These are phyloP conservation scores for Dillenia turbinata DNA, from an alignment of 164 flowering plant species.

Conservation along the genomic window DNA sequence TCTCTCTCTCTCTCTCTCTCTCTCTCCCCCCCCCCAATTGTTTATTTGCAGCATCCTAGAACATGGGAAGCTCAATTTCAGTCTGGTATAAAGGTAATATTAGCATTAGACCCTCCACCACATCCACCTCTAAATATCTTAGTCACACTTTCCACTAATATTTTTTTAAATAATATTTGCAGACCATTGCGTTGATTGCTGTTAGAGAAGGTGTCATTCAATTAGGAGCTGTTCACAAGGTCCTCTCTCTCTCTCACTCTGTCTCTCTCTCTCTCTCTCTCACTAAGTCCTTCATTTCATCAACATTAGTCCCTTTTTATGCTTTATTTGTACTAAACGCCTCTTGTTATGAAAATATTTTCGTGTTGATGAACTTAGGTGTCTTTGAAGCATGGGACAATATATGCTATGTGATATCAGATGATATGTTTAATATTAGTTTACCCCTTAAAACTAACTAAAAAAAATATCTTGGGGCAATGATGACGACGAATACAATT, in stretches of 20 bases:
- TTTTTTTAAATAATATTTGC: conserved; percentile 18
- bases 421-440: no score
- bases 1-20: background rate
- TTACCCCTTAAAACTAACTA: no score
- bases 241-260: conserved; percentile 22
- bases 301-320: background rate
- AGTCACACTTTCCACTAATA: background rate
- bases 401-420: no score
- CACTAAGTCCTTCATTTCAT: background rate
- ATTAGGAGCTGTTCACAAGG: conserved; percentile 78
- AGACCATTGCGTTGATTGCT: conserved; percentile 86
- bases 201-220: conserved; percentile 88
- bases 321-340: background rate
- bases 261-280: conserved; percentile 17
- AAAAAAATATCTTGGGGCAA: no score
- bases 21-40: background rate
- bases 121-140: background rate
- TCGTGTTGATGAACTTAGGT: no score
- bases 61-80: conserved; percentile 99
- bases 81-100: conserved; percentile 81
- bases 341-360: no score
- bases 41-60: conserved; percentile 72
- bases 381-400: no score
- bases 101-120: conserved; percentile 1
- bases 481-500: no score